Percentiles rank a stretch among this genome's conserved stretches.
phyloP scores from a whole-genome alignment of 1,139 yeast species.

The Maudiozyma humilis region DNA sequence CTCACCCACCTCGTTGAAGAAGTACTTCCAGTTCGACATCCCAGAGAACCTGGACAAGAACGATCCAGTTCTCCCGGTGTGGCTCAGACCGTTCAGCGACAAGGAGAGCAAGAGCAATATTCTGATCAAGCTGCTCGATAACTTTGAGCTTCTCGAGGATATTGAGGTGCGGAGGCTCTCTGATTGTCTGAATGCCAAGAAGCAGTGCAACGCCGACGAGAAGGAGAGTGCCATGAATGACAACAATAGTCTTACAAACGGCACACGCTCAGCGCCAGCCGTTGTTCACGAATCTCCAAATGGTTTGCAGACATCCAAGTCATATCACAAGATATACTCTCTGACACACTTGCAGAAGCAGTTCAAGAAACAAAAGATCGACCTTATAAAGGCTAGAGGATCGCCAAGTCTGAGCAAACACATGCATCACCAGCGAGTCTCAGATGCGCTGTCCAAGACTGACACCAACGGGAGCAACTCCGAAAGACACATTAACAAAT shows the following conservation, averaged over 20 bases:
- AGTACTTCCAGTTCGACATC: constrained; percentile 23
- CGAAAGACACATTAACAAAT: not conserved
- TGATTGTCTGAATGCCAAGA: constrained; percentile 18
- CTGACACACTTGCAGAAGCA: constrained; percentile 22
- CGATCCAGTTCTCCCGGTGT: constrained; percentile 36
- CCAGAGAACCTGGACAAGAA: constrained; percentile 21
- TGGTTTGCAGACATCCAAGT: constrained; percentile 7
- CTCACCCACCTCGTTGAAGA: constrained; percentile 31
- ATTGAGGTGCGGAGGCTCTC: constrained; percentile 44
- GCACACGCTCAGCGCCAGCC: not conserved
- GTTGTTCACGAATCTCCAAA: not conserved
- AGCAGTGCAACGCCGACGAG: not conserved
- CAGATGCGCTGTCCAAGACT: too few species aligned
- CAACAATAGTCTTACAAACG: not conserved
- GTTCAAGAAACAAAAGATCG: constrained; percentile 15
- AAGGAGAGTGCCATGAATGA: not conserved
- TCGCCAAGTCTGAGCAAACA: not conserved
- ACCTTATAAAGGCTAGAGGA: constrained; percentile 1
- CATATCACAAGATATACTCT: constrained; percentile 20
- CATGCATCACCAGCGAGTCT: not conserved
- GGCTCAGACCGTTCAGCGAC: constrained; percentile 38
- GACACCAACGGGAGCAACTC: not conserved
- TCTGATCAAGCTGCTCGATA: constrained; percentile 37
- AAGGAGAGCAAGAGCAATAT: constrained; percentile 32
- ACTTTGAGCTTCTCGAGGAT: constrained; percentile 45